phyloP scores from a whole-genome alignment of 2,329 filamentous ascomycete genomes.

The Conoideocrella luteorostrata region DNA sequence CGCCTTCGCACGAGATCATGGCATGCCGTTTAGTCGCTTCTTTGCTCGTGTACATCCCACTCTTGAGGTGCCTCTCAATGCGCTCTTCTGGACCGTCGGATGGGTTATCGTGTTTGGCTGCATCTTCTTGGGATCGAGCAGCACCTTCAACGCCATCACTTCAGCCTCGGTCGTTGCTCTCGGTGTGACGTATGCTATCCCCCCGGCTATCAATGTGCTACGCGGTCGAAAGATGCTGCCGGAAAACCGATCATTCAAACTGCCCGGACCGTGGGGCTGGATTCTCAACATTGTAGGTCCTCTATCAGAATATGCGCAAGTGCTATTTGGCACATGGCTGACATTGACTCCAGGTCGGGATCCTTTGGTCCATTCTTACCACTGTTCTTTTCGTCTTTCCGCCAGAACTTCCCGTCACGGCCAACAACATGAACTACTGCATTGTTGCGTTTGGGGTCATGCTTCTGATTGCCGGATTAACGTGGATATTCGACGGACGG shows the following conservation, averaged over 20 bases:
- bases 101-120: conserved; percentile 63
- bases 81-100: conserved; percentile 53
- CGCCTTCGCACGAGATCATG: conserved; percentile 59
- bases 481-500: conserved; percentile 44
- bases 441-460: conserved; percentile 43
- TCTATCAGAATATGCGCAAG: too few relatives aligned
- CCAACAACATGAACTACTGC: conserved; percentile 61
- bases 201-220: conserved; percentile 61
- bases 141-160: conserved; percentile 67
- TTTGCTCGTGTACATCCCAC: conserved; percentile 56
- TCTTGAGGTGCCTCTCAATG: conserved; percentile 61
- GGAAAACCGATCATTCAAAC: conserved; percentile 32
- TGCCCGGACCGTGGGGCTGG: conserved; percentile 31
- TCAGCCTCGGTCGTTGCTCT: conserved; percentile 68
- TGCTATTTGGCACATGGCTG: too few relatives aligned
- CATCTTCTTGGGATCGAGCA: conserved; percentile 60
- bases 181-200: conserved; percentile 69
- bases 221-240: conserved; percentile 62
- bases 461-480: conserved; percentile 34
- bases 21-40: conserved; percentile 56
- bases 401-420: conserved; percentile 56
- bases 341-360: conserved; percentile 32
- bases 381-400: conserved; percentile 72
- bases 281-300: conserved; percentile 20
- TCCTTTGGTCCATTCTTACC: conserved; percentile 62